Base-by-base conservation (phyloP, 331 rosid genomes). In the Pyracantha coccinea region DNA sequence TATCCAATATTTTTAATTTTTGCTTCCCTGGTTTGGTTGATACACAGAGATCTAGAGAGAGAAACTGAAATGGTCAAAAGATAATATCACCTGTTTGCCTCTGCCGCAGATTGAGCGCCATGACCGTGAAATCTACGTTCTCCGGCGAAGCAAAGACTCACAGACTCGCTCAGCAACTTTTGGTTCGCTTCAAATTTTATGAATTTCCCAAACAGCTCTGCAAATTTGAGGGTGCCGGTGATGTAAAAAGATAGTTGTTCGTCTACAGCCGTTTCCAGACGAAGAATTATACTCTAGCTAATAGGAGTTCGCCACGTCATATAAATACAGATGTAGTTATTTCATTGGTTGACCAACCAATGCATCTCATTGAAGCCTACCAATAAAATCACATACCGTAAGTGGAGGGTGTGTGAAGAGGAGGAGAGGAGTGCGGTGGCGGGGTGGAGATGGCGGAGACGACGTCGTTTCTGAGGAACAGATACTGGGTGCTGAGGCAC, bases 401-500 rank as follows among this genome's bases (percentile, higher is more conserved):
- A 0, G 45, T 29, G 15, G 66, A 52, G 14, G 16, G 2, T 16
- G 28, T 38, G 45, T 47, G 69, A 6, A 29, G 23, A 29, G 3
- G 41, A 2, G 63, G 31, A 27, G 60, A 16, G 35, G 52, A 53
- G 38, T 47, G 32, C 2, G 52, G 19, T 38, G 45, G 45, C 44
- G 44, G 15, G 44, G 13, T 8, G 67, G 50, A 70, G 80, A 66
- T 81, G 84, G 74, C 85, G 73, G 53, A 63, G 28, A 33, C 79
- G 68, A 58, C 75, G 78, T 35, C 87, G 82, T 81, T 80, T 70
- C 15, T 79, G 1, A 70, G 84, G 66, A 90, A 94, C 87, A 75
- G 80, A 45, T 91, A 87, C 83, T 90, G 97, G 99, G 54, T 90
- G 69, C 61, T 94, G 85, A 85, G 97, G 83, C 99, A 90, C 74